These are phyloP conservation scores for Lavandula angustifolia DNA, from an alignment of 257 asterid genomes.

Conservation along the genomic window DNA sequence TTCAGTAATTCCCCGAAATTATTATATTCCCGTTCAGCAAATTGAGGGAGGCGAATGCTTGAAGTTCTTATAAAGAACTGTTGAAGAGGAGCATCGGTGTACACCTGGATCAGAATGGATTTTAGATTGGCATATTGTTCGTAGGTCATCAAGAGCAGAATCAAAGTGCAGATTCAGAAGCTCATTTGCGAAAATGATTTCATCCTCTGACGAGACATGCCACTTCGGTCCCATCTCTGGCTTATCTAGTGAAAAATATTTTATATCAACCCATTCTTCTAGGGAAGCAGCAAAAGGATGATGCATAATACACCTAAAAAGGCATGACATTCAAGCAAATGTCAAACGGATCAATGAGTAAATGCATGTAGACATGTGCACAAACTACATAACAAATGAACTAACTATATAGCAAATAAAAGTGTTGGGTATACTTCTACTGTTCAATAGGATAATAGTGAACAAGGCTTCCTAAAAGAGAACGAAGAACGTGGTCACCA, in stretches of 20 bases:
- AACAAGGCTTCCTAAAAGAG: conserved; percentile 93
- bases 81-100: conserved; percentile 28
- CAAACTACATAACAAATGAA: conserved; percentile 22
- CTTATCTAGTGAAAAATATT: conserved; percentile 61
- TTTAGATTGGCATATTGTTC: conserved; percentile 72
- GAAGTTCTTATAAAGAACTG: conserved; percentile 25
- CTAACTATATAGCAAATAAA: conserved; percentile 24
- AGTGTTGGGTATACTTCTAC: conserved; percentile 62
- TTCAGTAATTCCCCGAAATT: neutral
- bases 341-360: conserved; percentile 18
- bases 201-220: conserved; percentile 88
- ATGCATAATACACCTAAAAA: conserved; percentile 65
- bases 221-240: conserved; percentile 70
- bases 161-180: conserved; percentile 82
- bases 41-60: neutral
- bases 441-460: conserved; percentile 93
- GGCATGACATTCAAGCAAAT: conserved; percentile 29
- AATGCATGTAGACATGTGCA: conserved; percentile 12
- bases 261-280: conserved; percentile 88
- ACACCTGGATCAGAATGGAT: conserved; percentile 92
- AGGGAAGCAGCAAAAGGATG: conserved; percentile 64
- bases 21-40: conserved; percentile 3
- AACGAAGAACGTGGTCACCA: conserved; percentile 92
- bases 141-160: conserved; percentile 86
- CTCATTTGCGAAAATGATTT: conserved; percentile 85